Evolutionary conservation across 768 basidiomycete species (phyloP).

Genomic region (Hypsizygus marmoreus): DNA sequence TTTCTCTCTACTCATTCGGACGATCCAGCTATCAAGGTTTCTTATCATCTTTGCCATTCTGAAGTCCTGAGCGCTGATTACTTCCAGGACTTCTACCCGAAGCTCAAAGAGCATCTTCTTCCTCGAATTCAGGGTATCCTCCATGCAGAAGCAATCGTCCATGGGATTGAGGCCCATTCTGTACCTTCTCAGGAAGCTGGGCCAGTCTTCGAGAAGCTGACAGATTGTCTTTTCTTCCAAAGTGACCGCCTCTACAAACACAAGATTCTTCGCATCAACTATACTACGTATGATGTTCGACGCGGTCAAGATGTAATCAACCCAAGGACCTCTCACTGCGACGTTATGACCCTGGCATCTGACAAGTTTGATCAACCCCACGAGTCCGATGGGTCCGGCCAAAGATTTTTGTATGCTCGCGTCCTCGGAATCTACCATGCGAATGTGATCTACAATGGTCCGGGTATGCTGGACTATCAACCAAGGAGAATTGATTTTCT

Average conservation of each 20-base stretch:
- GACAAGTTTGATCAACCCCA: not conserved
- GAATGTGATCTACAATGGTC: slow-evolving; percentile 4
- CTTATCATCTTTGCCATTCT: not conserved
- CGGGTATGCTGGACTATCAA: not conserved
- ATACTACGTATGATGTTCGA: slow-evolving; percentile 43
- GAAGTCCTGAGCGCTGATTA: not conserved
- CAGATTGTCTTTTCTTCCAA: not conserved
- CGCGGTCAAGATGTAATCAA: slow-evolving; percentile 45
- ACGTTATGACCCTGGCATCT: slow-evolving; percentile 35
- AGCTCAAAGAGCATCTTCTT: slow-evolving; percentile 30
- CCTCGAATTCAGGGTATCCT: slow-evolving; percentile 15
- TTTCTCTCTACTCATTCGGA: not conserved
- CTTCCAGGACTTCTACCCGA: slow-evolving; percentile 23
- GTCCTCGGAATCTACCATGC: slow-evolving; percentile 25
- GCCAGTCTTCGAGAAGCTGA: no score
- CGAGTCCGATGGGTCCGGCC: no score
- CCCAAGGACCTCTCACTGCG: slow-evolving; percentile 27
- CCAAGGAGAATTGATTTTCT: slow-evolving; percentile 23
- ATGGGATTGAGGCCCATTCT: not conserved
- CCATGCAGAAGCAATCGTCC: not conserved
- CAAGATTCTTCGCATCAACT: slow-evolving; percentile 33
- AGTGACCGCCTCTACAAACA: not conserved
- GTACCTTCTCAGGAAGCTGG: not conserved
- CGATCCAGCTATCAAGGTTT: not conserved
- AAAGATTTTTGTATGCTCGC: slow-evolving; percentile 38